phyloP scores from a whole-genome alignment of 116 monocot genomes.

The Dioscorea cayenensis region DNA sequence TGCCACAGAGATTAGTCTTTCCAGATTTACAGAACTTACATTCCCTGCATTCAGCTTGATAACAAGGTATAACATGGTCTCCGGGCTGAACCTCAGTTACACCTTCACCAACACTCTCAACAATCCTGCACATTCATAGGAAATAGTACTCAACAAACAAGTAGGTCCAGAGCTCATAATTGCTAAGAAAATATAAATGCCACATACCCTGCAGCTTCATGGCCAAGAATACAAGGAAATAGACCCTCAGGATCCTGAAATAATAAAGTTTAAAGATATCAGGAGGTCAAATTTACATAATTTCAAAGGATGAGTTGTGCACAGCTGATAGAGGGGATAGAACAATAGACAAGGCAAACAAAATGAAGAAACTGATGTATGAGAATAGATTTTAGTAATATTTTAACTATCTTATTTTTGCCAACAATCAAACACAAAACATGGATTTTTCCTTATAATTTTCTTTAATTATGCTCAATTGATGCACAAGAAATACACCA shows the following conservation, averaged over 20 bases:
- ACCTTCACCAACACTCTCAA: conserved; percentile 98
- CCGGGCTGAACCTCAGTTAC: conserved; percentile 94
- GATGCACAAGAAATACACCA: background rate
- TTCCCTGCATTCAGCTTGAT: conserved; percentile 94
- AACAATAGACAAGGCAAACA: too few species aligned
- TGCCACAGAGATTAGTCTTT: conserved; percentile 96
- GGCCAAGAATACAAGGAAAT: conserved; percentile 99
- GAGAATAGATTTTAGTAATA: too few species aligned
- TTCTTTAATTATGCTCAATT: background rate
- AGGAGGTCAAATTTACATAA: too few species aligned
- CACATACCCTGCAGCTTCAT: conserved; percentile 92
- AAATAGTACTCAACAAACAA: background rate
- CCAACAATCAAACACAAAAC: background rate
- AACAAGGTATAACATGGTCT: conserved; percentile 98
- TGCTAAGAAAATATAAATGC: background rate
- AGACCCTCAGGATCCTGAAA: conserved; percentile 96
- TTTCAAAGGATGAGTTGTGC: too few species aligned
- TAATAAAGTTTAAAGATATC: background rate
- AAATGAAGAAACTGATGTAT: too few species aligned
- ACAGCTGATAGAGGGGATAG: too few species aligned
- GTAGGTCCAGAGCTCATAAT: background rate
- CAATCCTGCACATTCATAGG: conserved; percentile 39
- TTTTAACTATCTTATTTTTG: background rate
- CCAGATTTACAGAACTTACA: conserved; percentile 99
- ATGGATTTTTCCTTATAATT: background rate